Conservation (phyloP, 805 yeast species). For the Yamadazyma phyllophila region DNA sequence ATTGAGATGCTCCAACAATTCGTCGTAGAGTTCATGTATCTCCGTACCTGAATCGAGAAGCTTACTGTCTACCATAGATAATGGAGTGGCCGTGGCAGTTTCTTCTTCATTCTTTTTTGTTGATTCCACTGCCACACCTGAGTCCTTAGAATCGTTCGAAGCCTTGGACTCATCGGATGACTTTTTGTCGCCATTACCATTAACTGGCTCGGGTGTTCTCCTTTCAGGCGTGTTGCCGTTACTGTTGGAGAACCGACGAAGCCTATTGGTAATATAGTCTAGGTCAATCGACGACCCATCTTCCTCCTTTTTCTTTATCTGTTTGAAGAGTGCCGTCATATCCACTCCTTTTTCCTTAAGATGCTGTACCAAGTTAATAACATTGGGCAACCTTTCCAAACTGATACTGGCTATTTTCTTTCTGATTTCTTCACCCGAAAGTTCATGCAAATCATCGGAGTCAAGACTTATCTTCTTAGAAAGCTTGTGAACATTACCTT, state of each 20-base stretch:
- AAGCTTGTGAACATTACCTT: conserved; percentile 41
- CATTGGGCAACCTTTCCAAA: conserved; percentile 33
- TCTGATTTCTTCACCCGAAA: conserved; percentile 41
- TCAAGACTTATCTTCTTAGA: conserved; percentile 19
- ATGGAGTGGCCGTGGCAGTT: conserved; percentile 4
- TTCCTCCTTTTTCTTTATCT: conserved; percentile 10
- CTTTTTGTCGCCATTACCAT: neutral
- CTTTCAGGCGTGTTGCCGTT: neutral
- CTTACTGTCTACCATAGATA: conserved; percentile 7
- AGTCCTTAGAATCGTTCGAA: conserved; percentile 1
- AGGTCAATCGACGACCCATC: conserved; percentile 13
- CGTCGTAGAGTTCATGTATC: conserved; percentile 22
- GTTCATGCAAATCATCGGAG: conserved; percentile 9
- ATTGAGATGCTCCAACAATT: conserved; percentile 18
- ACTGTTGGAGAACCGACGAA: conserved; percentile 7
- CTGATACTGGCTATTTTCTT: conserved; percentile 28
- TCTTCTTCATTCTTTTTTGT: neutral
- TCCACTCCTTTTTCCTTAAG: conserved; percentile 33
- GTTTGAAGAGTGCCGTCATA: conserved; percentile 22
- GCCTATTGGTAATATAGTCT: conserved; percentile 18
- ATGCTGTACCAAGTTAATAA: conserved; percentile 29
- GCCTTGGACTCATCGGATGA: neutral
- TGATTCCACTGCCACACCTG: neutral
- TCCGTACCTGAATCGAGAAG: conserved; percentile 7
- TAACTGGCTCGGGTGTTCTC: neutral